Evolutionary conservation across 192 early-diverging fungal species (phyloP).

Genomic region (Podila horticola): DNA sequence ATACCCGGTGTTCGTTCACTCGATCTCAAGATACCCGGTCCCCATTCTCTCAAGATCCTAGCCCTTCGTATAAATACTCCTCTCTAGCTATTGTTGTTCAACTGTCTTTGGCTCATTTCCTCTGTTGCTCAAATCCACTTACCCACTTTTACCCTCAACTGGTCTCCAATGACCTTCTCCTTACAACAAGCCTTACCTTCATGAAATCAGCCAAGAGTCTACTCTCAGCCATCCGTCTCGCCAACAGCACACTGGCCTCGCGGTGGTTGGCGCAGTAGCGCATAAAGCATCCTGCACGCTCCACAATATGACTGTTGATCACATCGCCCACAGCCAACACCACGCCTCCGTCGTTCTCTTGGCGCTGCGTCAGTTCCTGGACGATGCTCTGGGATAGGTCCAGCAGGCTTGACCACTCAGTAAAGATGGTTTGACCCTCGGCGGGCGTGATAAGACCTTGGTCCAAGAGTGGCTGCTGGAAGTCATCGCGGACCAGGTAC

Average conservation of each 20-base stretch:
- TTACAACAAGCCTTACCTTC: too few relatives aligned
- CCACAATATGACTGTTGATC: slow-evolving; percentile 74
- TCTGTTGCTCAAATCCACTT: too few relatives aligned
- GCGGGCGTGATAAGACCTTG: slow-evolving; percentile 59
- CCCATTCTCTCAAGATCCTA: too few relatives aligned
- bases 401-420: slow-evolving; percentile 82
- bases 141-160: too few relatives aligned
- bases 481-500: slow-evolving; percentile 75
- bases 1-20: too few relatives aligned
- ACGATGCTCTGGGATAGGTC: slow-evolving; percentile 73
- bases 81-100: too few relatives aligned
- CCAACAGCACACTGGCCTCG: slow-evolving; percentile 64
- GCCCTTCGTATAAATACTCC: too few relatives aligned
- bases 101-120: too few relatives aligned
- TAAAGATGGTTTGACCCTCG: slow-evolving; percentile 80
- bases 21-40: too few relatives aligned
- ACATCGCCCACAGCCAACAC: slow-evolving; percentile 78
- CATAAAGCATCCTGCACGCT: slow-evolving; percentile 78
- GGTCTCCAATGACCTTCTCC: too few relatives aligned
- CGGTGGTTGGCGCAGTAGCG: slow-evolving; percentile 83
- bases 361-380: slow-evolving; percentile 71
- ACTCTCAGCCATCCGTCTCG: slow-evolving; percentile 24
- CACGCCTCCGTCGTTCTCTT: slow-evolving; percentile 57
- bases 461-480: slow-evolving; percentile 65
- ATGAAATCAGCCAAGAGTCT: slow-evolving; percentile 47